Base-by-base conservation (phyloP, 2,329 filamentous ascomycete species). In the Fusarium mangiferae region DNA sequence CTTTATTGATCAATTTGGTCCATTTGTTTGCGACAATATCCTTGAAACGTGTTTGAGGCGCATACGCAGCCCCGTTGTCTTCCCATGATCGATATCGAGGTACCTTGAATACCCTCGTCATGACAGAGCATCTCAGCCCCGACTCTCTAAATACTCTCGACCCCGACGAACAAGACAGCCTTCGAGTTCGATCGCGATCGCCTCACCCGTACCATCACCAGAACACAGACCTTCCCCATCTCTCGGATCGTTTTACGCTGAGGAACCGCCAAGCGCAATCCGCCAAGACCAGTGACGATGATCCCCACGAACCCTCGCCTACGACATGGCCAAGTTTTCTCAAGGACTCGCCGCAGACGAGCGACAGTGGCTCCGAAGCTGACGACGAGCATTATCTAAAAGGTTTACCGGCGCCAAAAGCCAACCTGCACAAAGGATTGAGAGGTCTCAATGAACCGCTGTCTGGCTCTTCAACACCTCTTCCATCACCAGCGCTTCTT, bases 351-450 rank as follows among this genome's bases (percentile, higher is more conserved):
- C 86, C 88, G 3, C 88, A 90, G 5, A 90, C 89, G 17, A 98
- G 94, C 81, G 95, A 98, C 76, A 98, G 95, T 81, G 96, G 96
- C 30, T 97, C 95, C 24, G 96, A 98, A 81, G 96, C 96, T 44
- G 96, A 98, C 78, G 96, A 98, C 84, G 96, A 98, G 82, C 93
- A 95, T 72, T 92, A 96, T 75, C 86, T 98, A 64, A 96, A 93
- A 81, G 93, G 95, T 1, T 84, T 98, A 28, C 95, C 96, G 3
- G 94, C 95, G 6, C 93, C 95, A 5, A 92, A 88, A n/a, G 76
- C 88, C 14, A 89, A 90, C 69, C 87, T 90, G 38, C 92, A 93
- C 80, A 98, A 98, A 83, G 95, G 95, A 13, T 82, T 98, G 55
- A 89, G 92, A 68, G 91, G 89, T 66, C 83, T 82, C 66, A 87